Conservation (phyloP, 2,329 filamentous ascomycete species). For the Diaporthe destruens region DNA sequence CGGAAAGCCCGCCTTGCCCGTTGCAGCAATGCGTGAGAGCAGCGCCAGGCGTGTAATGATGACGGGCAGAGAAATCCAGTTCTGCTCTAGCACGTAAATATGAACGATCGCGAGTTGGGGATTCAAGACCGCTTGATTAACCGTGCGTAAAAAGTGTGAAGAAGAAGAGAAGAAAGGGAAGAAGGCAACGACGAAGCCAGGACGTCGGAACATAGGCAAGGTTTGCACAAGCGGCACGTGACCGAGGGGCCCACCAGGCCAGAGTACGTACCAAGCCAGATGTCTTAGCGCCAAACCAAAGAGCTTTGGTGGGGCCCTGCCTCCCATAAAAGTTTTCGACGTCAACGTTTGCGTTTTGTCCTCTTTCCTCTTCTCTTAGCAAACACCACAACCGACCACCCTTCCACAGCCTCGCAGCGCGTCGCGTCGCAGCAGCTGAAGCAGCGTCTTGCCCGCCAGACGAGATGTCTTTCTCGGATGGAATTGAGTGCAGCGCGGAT, state of each 20-base stretch:
- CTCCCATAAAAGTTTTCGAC: conserved; percentile 30
- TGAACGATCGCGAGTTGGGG: conserved; percentile 68
- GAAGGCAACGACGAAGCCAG: conserved; percentile 38
- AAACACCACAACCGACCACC: conserved; percentile 5
- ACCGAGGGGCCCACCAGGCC: background rate
- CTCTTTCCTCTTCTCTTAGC: conserved; percentile 3
- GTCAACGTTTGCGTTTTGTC: conserved; percentile 32
- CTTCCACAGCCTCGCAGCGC: background rate
- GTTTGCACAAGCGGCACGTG: conserved; percentile 16
- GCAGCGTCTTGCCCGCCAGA: conserved; percentile 20
- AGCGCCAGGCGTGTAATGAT: conserved; percentile 42
- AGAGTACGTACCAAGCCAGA: conserved; percentile 7
- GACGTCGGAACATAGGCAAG: conserved; percentile 10
- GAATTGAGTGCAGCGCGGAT: background rate
- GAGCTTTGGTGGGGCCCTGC: conserved; percentile 13
- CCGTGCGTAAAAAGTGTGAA: conserved; percentile 66
- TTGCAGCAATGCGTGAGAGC: conserved; percentile 30
- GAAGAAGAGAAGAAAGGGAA: conserved; percentile 41
- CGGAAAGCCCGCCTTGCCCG: conserved; percentile 38
- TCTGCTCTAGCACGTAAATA: conserved; percentile 71
- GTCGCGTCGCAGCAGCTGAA: conserved; percentile 3
- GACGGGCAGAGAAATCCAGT: conserved; percentile 40
- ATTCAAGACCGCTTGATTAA: conserved; percentile 71
- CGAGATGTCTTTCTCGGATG: conserved; percentile 12
- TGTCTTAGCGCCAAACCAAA: conserved; percentile 14